Conservation (phyloP, 192 early-diverging fungal genomes). For the Coemansia sp. region DNA sequence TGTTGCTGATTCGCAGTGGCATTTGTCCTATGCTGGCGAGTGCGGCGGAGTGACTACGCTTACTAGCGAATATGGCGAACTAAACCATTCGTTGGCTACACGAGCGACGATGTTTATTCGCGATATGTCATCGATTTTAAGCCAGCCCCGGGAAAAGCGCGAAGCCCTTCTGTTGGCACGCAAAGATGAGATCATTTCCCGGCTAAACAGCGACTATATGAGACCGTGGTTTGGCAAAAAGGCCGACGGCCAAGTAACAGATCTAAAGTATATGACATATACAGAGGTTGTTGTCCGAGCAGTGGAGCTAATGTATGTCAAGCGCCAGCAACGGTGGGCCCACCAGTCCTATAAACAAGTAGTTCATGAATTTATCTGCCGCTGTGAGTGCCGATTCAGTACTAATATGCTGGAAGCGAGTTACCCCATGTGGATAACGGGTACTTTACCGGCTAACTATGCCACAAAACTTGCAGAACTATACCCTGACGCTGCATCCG, state of each 20-base stretch:
- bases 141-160: slow-evolving; percentile 80
- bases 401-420: no score
- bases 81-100: slow-evolving; percentile 89
- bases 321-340: slow-evolving; percentile 78
- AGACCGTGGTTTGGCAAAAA: slow-evolving; percentile 95
- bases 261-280: slow-evolving; percentile 94
- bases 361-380: slow-evolving; percentile 68
- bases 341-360: slow-evolving; percentile 68
- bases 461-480: slow-evolving; percentile 14
- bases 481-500: slow-evolving; percentile 13
- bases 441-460: background rate
- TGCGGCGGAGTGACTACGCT: slow-evolving; percentile 81
- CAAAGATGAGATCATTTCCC: slow-evolving; percentile 77
- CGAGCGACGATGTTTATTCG: slow-evolving; percentile 75
- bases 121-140: slow-evolving; percentile 79
- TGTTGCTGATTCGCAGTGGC: slow-evolving; percentile 77
- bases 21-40: slow-evolving; percentile 73
- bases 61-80: slow-evolving; percentile 88
- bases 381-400: background rate
- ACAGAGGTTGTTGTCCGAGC: slow-evolving; percentile 78
- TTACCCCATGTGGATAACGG: no score
- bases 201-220: slow-evolving; percentile 66
- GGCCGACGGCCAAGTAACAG: slow-evolving; percentile 66
- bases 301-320: slow-evolving; percentile 78
- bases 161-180: slow-evolving; percentile 61